phyloP scores from a whole-genome alignment of 2,329 filamentous ascomycete species.

The Fusarium longipes region DNA sequence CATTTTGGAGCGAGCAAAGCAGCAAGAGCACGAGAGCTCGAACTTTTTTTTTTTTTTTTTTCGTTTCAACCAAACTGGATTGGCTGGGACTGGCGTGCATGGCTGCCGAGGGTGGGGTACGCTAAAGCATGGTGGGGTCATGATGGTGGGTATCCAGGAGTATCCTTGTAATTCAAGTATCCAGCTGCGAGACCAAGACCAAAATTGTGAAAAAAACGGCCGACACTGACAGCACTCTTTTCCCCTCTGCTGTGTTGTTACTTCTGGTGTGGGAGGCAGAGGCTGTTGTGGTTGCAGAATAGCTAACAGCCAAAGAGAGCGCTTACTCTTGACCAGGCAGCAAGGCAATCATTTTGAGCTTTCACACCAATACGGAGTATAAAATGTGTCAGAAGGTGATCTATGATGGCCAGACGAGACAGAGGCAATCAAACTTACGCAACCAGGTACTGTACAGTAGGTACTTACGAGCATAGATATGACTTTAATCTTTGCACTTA shows the following conservation, averaged over 20 bases:
- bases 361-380: slow-evolving; percentile 1
- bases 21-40: slow-evolving; percentile 50
- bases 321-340: slow-evolving; percentile 32
- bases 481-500: slow-evolving; percentile 31
- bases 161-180: slow-evolving; percentile 33
- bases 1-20: slow-evolving; percentile 17
- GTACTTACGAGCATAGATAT: slow-evolving; percentile 7
- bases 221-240: slow-evolving; percentile 11
- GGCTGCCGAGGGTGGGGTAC: slow-evolving; percentile 51
- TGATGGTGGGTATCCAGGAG: slow-evolving; percentile 28
- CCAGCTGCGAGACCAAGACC: slow-evolving; percentile 33
- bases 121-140: slow-evolving; percentile 49
- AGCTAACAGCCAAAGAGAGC: slow-evolving; percentile 4
- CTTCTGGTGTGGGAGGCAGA: slow-evolving; percentile 13
- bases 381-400: neutral
- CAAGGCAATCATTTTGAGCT: neutral
- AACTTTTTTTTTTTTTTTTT: slow-evolving; percentile 50
- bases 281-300: slow-evolving; percentile 4
- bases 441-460: slow-evolving; percentile 15
- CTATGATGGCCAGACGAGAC: slow-evolving; percentile 8
- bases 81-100: slow-evolving; percentile 50
- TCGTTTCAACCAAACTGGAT: slow-evolving; percentile 48
- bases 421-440: slow-evolving; percentile 30
- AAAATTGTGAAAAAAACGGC: slow-evolving; percentile 27
- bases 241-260: neutral